A percentile compares a stretch with the other conserved stretches of the same genome.
Evolutionary conservation across 169 alveolate species (phyloP).

Genomic region (Plasmodium malariae): DNA sequence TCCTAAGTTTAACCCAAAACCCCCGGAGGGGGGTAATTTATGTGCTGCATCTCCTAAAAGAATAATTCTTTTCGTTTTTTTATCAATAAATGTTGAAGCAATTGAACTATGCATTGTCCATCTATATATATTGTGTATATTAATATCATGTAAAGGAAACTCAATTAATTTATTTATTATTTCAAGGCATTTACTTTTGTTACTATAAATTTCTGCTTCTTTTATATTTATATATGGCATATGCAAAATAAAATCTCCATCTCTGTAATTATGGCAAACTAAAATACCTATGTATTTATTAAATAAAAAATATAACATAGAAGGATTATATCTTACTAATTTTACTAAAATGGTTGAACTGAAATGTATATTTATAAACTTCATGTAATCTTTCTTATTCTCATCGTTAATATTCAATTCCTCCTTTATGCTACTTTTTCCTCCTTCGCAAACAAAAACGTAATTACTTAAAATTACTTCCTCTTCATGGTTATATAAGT

Average conservation of each 20-base stretch:
- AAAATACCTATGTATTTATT: slow-evolving; percentile 88
- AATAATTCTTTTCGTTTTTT: slow-evolving; percentile 78
- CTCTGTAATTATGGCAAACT: slow-evolving; percentile 89
- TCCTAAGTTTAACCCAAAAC: slow-evolving; percentile 95
- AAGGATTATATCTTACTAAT: slow-evolving; percentile 81
- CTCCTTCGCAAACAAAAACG: slow-evolving; percentile 83
- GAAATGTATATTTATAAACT: slow-evolving; percentile 92
- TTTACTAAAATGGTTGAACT: slow-evolving; percentile 84
- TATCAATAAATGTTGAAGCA: slow-evolving; percentile 84
- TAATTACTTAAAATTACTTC: slow-evolving; percentile 84
- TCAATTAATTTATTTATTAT: slow-evolving; percentile 82
- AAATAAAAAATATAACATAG: slow-evolving; percentile 92
- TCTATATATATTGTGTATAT: slow-evolving; percentile 77
- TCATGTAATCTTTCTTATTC: slow-evolving; percentile 80
- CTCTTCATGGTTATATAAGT: slow-evolving; percentile 62
- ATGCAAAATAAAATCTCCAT: slow-evolving; percentile 93
- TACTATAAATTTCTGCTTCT: slow-evolving; percentile 69
- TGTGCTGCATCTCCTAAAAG: slow-evolving; percentile 96
- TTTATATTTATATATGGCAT: slow-evolving; percentile 90
- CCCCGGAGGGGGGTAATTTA: slow-evolving; percentile 95
- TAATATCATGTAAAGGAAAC: slow-evolving; percentile 76
- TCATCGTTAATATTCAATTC: slow-evolving; percentile 48
- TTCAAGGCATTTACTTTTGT: slow-evolving; percentile 70
- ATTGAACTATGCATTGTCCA: slow-evolving; percentile 91
- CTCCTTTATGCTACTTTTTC: slow-evolving; percentile 77